Percentiles rank a stretch among this genome's conserved stretches.
Evolutionary conservation across 192 early-diverging fungal species (phyloP).

Genomic region (Rhizophagus clarus): DNA sequence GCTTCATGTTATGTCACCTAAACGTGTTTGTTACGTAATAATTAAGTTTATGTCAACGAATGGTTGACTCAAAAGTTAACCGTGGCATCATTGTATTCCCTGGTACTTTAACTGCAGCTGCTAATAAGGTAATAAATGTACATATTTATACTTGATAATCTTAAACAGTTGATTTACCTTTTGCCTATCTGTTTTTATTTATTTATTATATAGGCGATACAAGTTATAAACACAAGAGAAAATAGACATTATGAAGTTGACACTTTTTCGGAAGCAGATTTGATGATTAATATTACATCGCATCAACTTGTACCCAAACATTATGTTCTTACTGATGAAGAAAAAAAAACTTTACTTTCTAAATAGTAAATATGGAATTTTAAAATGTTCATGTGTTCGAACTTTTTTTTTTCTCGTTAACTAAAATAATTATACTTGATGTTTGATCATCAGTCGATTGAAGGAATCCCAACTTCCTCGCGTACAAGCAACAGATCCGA

Average conservation of each 20-base stretch:
- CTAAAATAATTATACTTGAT: not conserved
- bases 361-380: constrained; percentile 74
- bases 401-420: constrained; percentile 5
- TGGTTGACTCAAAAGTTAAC: constrained; percentile 80
- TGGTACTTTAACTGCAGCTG: constrained; percentile 79
- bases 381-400: not conserved
- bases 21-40: constrained; percentile 26
- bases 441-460: constrained; percentile 63
- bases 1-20: too few species aligned
- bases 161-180: not conserved
- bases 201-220: constrained; percentile 53
- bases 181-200: not conserved
- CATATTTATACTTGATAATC: not conserved
- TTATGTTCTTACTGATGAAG: constrained; percentile 79
- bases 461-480: constrained; percentile 96
- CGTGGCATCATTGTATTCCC: constrained; percentile 89
- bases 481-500: constrained; percentile 84
- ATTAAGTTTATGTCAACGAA: constrained; percentile 66
- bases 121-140: constrained; percentile 66
- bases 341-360: constrained; percentile 88
- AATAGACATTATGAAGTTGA: constrained; percentile 64
- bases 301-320: constrained; percentile 96
- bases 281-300: constrained; percentile 97
- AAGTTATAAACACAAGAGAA: constrained; percentile 46
- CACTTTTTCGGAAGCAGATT: constrained; percentile 86